phyloP scores from a whole-genome alignment of 2,329 filamentous ascomycete genomes.

The Cadophora malorum region DNA sequence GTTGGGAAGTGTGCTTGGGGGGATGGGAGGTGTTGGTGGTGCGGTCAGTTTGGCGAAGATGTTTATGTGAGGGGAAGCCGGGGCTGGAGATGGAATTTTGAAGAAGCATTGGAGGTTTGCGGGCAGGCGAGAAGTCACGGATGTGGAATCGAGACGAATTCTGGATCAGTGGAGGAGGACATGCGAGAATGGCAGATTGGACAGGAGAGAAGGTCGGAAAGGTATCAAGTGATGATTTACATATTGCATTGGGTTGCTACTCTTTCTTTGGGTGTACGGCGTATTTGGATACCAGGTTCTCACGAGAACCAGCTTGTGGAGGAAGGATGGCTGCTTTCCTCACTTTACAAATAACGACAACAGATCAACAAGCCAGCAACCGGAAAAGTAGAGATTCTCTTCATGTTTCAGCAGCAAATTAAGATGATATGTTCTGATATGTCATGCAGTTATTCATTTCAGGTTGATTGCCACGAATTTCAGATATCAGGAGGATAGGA shows the following conservation, averaged over 20 bases:
- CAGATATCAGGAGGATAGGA: too few species aligned
- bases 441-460: too few species aligned
- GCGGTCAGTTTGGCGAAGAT: slow-evolving; percentile 44
- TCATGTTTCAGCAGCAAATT: too few species aligned
- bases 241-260: too few species aligned
- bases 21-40: slow-evolving; percentile 41
- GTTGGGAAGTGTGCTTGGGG: slow-evolving; percentile 34
- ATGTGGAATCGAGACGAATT: not conserved
- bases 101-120: too few species aligned
- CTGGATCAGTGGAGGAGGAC: not conserved
- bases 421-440: too few species aligned
- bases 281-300: slow-evolving; percentile 19
- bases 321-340: too few species aligned
- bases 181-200: not conserved
- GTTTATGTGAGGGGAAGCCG: slow-evolving; percentile 44
- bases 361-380: not conserved
- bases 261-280: slow-evolving; percentile 1
- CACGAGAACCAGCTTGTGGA: not conserved
- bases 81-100: too few species aligned
- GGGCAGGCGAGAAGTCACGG: too few species aligned
- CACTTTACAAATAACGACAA: not conserved
- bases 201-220: too few species aligned
- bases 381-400: too few species aligned
- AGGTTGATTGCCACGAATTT: too few species aligned
- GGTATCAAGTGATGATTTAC: not conserved